Percentiles rank a stretch among this genome's conserved stretches.
phyloP scores from a whole-genome alignment of 1,139 yeast genomes.

The Pichia sp. region DNA sequence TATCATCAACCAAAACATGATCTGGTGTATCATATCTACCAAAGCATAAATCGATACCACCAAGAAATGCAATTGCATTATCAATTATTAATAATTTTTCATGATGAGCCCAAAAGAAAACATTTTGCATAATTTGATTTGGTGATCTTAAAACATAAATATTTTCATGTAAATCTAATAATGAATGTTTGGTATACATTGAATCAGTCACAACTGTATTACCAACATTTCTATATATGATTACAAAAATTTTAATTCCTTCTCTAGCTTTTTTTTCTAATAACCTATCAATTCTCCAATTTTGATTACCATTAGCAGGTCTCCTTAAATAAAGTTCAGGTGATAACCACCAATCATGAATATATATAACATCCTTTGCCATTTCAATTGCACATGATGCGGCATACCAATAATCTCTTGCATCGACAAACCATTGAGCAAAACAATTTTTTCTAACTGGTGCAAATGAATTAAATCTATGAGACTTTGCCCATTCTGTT shows the following conservation, averaged over 20 bases:
- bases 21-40: constrained; percentile 97
- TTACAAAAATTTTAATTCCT: constrained; percentile 89
- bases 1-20: constrained; percentile 81
- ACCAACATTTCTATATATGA: constrained; percentile 93
- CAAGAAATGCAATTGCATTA: constrained; percentile 82
- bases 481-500: constrained; percentile 63
- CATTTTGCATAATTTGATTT: constrained; percentile 86
- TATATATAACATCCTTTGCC: constrained; percentile 91
- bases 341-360: constrained; percentile 98
- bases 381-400: constrained; percentile 83
- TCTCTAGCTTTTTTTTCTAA: constrained; percentile 86
- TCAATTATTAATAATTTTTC: constrained; percentile 87
- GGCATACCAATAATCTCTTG: constrained; percentile 95
- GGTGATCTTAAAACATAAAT: constrained; percentile 92
- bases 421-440: constrained; percentile 98
- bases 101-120: constrained; percentile 98
- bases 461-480: constrained; percentile 87
- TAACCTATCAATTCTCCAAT: constrained; percentile 85
- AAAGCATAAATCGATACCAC: constrained; percentile 92
- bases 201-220: constrained; percentile 92
- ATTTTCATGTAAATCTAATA: constrained; percentile 78
- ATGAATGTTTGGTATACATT: constrained; percentile 86
- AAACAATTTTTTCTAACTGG: constrained; percentile 79
- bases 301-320: constrained; percentile 93
- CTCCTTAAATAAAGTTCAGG: constrained; percentile 91